These are phyloP conservation scores for Irpex lacteus DNA, from an alignment of 1,284 basidiomycete species.

Conservation along the genomic window DNA sequence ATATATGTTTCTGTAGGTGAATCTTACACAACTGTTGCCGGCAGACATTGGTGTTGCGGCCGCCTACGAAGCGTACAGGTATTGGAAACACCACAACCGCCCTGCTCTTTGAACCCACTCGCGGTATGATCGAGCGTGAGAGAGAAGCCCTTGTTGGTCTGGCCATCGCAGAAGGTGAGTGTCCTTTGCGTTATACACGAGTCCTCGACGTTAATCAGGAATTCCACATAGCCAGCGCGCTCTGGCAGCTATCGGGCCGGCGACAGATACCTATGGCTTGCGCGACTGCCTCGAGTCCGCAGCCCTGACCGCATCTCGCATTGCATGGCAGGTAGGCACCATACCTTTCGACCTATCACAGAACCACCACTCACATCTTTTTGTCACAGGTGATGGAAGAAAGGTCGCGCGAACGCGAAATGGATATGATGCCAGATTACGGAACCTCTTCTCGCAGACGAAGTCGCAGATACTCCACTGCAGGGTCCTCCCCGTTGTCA, in stretches of 20 bases:
- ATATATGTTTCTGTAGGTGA: conserved; percentile 26
- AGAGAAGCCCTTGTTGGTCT: conserved; percentile 59
- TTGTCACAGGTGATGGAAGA: conserved; percentile 3
- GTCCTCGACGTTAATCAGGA: background rate
- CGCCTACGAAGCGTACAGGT: conserved; percentile 68
- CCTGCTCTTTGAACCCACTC: conserved; percentile 50
- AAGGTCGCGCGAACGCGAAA: background rate
- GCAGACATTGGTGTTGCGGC: conserved; percentile 62
- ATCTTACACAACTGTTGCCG: conserved; percentile 38
- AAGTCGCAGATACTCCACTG: conserved; percentile 8
- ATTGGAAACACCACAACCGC: conserved; percentile 51
- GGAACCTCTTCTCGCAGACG: background rate
- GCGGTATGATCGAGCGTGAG: conserved; percentile 52
- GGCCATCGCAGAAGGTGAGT: conserved; percentile 59
- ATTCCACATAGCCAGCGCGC: conserved; percentile 9
- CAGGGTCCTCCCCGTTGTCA: conserved; percentile 2
- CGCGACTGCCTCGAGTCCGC: conserved; percentile 17
- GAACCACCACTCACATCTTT: background rate
- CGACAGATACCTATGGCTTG: conserved; percentile 14
- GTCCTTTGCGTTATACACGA: background rate
- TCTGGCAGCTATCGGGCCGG: conserved; percentile 16
- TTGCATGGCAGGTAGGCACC: conserved; percentile 12
- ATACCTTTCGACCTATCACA: background rate
- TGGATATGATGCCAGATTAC: background rate
- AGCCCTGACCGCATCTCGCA: conserved; percentile 11